Percentiles rank a stretch among this genome's conserved stretches.
phyloP scores from a whole-genome alignment of 352 stramenopile genomes.

The Pythium brassicae region DNA sequence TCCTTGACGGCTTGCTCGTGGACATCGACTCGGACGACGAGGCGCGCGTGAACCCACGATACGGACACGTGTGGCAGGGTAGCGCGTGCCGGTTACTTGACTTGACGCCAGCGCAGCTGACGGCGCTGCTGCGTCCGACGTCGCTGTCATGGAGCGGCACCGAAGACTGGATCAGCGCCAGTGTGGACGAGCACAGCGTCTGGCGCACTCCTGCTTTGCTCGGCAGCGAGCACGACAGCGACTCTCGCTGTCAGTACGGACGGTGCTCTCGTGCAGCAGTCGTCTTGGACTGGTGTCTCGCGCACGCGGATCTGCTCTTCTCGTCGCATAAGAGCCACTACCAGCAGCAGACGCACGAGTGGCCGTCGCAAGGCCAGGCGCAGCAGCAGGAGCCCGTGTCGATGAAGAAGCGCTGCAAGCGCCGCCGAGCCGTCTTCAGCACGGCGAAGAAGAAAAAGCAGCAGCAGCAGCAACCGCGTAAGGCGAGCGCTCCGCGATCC shows the following conservation, averaged over 20 bases:
- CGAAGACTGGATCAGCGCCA: not conserved
- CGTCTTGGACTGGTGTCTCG: conserved; percentile 4
- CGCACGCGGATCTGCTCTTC: conserved; percentile 2
- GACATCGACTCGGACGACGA: conserved; percentile 1
- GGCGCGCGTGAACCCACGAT: not conserved
- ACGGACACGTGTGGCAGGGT: not conserved
- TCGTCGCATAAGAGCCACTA: not conserved
- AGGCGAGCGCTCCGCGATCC: not conserved
- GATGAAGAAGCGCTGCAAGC: conserved; percentile 12
- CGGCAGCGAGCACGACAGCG: not conserved
- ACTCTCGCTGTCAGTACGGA: conserved; percentile 1
- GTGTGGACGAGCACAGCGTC: not conserved
- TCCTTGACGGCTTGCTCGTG: conserved; percentile 7
- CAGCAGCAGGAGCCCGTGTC: not conserved
- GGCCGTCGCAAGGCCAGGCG: not conserved
- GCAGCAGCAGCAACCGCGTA: not conserved
- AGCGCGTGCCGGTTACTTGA: not conserved
- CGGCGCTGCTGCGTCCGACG: not conserved
- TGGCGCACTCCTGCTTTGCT: not conserved
- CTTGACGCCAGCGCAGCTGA: not conserved
- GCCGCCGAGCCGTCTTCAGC: not conserved
- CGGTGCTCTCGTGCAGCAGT: not conserved
- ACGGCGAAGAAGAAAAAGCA: not conserved
- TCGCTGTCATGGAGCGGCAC: not conserved
- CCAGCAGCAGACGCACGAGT: too few species aligned